Conservation (phyloP, 176 grass and related monocot genomes). For the Ensete ventricosum region DNA sequence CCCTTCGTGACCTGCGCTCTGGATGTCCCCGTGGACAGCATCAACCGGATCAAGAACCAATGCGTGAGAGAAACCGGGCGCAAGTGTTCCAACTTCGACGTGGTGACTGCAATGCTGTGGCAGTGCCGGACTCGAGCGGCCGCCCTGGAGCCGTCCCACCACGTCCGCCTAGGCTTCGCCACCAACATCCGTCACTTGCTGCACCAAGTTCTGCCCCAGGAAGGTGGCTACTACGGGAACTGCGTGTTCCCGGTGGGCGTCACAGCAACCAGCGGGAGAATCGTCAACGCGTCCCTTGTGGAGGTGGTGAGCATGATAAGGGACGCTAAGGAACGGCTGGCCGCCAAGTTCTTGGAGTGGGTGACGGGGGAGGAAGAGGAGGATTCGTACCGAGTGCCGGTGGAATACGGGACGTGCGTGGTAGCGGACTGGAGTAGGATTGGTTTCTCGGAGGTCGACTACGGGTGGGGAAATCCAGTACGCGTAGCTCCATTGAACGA, state of each 20-base stretch:
- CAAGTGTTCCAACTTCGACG: conserved; percentile 64
- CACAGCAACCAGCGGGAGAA: conserved; percentile 26
- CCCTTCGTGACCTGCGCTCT: conserved; percentile 42
- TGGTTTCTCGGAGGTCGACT: conserved; percentile 61
- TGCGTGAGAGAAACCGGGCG: conserved; percentile 35
- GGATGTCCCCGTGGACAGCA: conserved; percentile 50
- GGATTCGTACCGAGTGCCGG: conserved; percentile 35
- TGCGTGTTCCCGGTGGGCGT: conserved; percentile 45
- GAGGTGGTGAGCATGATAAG: conserved; percentile 35
- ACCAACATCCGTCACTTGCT: conserved; percentile 63
- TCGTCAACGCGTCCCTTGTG: conserved; percentile 29
- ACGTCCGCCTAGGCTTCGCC: conserved; percentile 31
- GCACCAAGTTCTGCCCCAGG: conserved; percentile 31
- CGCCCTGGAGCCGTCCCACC: conserved; percentile 6
- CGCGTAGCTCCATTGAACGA: conserved; percentile 59
- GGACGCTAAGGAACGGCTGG: conserved; percentile 37
- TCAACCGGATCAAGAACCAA: conserved; percentile 36
- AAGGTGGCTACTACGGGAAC: conserved; percentile 60
- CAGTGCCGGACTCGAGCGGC: conserved; percentile 45
- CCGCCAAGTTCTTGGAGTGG: conserved; percentile 42
- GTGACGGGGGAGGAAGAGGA: conserved; percentile 29
- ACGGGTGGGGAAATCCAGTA: conserved; percentile 46
- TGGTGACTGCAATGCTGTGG: conserved; percentile 55
- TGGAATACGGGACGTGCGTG: conserved; percentile 53
- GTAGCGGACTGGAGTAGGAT: conserved; percentile 70